phyloP scores from a whole-genome alignment of 148 eudicot genomes.

The Polygonum maritimum region DNA sequence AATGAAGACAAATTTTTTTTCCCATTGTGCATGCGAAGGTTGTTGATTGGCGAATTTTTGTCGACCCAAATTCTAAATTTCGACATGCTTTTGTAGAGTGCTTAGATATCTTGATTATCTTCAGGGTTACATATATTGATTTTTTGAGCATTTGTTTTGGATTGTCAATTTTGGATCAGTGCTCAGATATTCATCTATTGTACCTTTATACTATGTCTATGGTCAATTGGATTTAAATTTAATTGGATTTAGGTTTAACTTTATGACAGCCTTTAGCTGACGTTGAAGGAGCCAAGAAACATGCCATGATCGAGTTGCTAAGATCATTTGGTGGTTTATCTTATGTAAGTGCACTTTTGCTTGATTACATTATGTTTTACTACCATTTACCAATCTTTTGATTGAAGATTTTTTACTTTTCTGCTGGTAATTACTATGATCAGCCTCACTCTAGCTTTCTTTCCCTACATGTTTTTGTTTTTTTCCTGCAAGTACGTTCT shows the following conservation, averaged over 20 bases:
- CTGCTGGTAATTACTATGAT: not conserved
- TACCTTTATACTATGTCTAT: not conserved
- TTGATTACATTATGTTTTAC: not conserved
- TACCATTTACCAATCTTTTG: not conserved
- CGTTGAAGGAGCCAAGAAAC: constrained; percentile 92
- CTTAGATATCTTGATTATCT: too few species aligned
- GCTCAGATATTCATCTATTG: not conserved
- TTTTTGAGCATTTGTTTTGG: not conserved
- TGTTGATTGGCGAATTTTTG: constrained; percentile 91
- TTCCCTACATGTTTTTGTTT: too few species aligned
- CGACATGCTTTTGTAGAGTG: constrained; percentile 90
- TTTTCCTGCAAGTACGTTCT: not conserved
- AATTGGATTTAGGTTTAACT: constrained; percentile 12
- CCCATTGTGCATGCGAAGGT: constrained; percentile 38
- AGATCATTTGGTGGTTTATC: constrained; percentile 79
- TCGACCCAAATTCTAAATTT: constrained; percentile 81
- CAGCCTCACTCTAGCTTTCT: not conserved
- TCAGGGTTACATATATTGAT: too few species aligned
- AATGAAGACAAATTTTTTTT: not conserved
- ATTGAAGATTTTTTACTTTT: not conserved
- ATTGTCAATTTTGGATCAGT: not conserved
- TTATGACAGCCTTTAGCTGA: constrained; percentile 95
- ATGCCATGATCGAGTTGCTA: constrained; percentile 66
- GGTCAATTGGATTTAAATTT: not conserved
- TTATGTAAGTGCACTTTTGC: constrained; percentile 50